Base-by-base conservation (phyloP, 495 filamentous ascomycete species). In the Penicillium malachiteum region DNA sequence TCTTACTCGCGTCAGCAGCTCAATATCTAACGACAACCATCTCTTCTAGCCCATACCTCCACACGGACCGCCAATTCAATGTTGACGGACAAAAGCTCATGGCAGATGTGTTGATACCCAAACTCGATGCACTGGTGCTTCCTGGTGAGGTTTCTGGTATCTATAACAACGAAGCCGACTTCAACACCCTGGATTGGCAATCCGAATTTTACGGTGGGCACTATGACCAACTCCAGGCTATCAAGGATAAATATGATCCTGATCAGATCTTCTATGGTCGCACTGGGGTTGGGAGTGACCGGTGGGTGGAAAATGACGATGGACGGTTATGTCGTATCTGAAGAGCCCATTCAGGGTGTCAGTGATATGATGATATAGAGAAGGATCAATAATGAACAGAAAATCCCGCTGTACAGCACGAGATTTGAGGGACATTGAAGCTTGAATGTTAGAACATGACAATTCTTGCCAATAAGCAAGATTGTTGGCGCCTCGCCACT, bases 221-320 rank as follows among this genome's bases (percentile, higher is more conserved):
- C 3, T 85, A 84, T 52, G 42, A 45, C 0, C 58, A 50, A 0
- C 60, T 84, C 33, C 32, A 65, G 32, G 21, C 52, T 8, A 71
- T 83, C 26, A 85, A 86, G 72, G 56, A 65, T 42, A 73, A 68
- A 50, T 79, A 73, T 21, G 82, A 86, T 57, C 81, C 83, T 0
- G 65, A 68, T 17, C 56, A 65, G 26, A 57, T 80, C 14, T 84
- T 86, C 45, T 84, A 77, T 51, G 78, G 70, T 4, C 52, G 53
- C 16, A 79, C 71, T 9, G 75, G 65, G 41, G 80, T 84, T 2
- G 80, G 77, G 0, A 80, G 75, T 31, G 83, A 86, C 49, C 51
- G 63, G 13, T 80, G 76, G 72, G 11, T 31, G 7, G 35, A 54
- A 26, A 16, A 50, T 5, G n/a, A 13, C 5, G 54, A 54, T 50